Conservation (phyloP, 2,329 filamentous ascomycete species). For the Blastomyces percursus region DNA sequence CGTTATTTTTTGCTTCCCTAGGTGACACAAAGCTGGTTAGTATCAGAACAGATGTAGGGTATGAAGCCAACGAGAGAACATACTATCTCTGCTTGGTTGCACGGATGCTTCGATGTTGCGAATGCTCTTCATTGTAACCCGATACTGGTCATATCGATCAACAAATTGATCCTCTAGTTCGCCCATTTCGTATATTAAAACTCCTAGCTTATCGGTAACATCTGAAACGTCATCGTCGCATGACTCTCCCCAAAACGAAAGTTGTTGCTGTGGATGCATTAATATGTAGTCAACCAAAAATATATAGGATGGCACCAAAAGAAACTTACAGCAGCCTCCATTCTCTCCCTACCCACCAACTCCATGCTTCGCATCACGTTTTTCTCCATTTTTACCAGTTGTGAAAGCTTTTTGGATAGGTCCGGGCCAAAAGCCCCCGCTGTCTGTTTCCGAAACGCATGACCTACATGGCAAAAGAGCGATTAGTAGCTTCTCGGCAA, state of each 20-base stretch:
- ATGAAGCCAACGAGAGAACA: constrained; percentile 5
- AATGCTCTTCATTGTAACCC: constrained; percentile 98
- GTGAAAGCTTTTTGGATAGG: constrained; percentile 91
- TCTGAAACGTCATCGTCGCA: constrained; percentile 98
- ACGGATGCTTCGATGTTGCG: constrained; percentile 98
- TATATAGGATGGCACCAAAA: background rate
- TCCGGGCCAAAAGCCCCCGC: constrained; percentile 57
- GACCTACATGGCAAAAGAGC: constrained; percentile 37
- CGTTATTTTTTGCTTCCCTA: constrained; percentile 97
- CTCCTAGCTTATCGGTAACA: constrained; percentile 96
- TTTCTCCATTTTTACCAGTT: constrained; percentile 99
- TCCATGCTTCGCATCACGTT: constrained; percentile 99
- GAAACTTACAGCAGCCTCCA: constrained; percentile 85
- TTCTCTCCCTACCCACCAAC: constrained; percentile 84
- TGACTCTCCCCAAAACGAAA: constrained; percentile 91
- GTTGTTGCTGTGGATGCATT: constrained; percentile 64
- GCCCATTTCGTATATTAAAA: constrained; percentile 95
- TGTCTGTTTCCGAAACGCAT: constrained; percentile 47
- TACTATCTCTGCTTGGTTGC: constrained; percentile 76
- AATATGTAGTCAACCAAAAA: constrained; percentile 10
- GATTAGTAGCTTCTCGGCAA: background rate
- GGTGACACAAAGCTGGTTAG: constrained; percentile 4
- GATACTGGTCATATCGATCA: constrained; percentile 98
- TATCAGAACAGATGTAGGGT: background rate
- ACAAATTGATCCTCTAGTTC: constrained; percentile 98